These are phyloP conservation scores for Curvularia sp. DNA, from an alignment of 2,329 filamentous ascomycete species.

Conservation along the genomic window DNA sequence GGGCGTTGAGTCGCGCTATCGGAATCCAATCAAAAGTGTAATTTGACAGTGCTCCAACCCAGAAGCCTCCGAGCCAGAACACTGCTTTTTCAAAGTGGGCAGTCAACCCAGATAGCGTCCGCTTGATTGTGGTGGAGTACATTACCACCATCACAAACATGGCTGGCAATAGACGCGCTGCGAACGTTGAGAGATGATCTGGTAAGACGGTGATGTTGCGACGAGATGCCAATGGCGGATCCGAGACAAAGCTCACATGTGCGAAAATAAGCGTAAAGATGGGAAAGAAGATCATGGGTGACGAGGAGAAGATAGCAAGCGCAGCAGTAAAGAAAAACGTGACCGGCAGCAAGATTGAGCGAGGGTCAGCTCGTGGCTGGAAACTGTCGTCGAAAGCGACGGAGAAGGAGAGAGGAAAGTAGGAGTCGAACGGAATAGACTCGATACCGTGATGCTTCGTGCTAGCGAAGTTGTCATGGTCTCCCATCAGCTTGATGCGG, in stretches of 20 bases:
- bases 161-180: slow-evolving; percentile 84
- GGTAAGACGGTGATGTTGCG: slow-evolving; percentile 58
- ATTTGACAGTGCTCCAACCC: slow-evolving; percentile 90
- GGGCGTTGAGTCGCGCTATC: slow-evolving; percentile 83
- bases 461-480: slow-evolving; percentile 67
- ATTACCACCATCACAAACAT: slow-evolving; percentile 85
- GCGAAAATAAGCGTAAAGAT: slow-evolving; percentile 83
- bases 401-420: slow-evolving; percentile 86
- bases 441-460: slow-evolving; percentile 73
- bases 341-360: slow-evolving; percentile 80
- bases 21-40: slow-evolving; percentile 95
- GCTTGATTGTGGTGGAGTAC: slow-evolving; percentile 80
- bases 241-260: slow-evolving; percentile 86
- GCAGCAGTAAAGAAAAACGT: slow-evolving; percentile 77
- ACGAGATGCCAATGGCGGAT: slow-evolving; percentile 73
- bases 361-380: slow-evolving; percentile 70
- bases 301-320: slow-evolving; percentile 79
- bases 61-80: slow-evolving; percentile 86
- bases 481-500: slow-evolving; percentile 75
- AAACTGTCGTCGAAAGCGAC: slow-evolving; percentile 72
- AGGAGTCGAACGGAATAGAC: slow-evolving; percentile 80
- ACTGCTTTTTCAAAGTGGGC: slow-evolving; percentile 89
- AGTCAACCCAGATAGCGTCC: slow-evolving; percentile 73
- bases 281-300: slow-evolving; percentile 79
- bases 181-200: slow-evolving; percentile 61